Base-by-base conservation (phyloP, 169 alveolate genomes). In the Plasmodium yoelii region DNA sequence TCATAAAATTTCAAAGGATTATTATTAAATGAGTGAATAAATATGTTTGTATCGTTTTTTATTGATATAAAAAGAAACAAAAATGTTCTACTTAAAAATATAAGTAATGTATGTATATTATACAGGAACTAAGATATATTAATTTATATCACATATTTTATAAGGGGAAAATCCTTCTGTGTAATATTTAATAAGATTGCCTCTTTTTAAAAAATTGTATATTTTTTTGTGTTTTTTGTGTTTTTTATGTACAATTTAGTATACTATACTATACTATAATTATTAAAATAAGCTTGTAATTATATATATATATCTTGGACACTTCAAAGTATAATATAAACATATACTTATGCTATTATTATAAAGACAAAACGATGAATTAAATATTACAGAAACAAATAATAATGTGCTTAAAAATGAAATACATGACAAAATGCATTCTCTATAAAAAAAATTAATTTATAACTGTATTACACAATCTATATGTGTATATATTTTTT, bases 331-430 rank as follows among this genome's bases (percentile, higher is more conserved):
- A 49, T 49, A 24, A 71, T 34, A 15, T 53, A 60, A 49, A 46
- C 53, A 68, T 53, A 24, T 59, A 59, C 51, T 19, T 71, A 26
- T 59, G 47, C 19, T 57, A 18, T 56, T 73, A 26, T 57, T 57
- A 53, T 56, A 73, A 63, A 22, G 87, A 56, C 24, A 73, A 57
- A 57, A 61, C n/a, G 53, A 73, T 15, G 42, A 28, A 57, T 34
- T n/a, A 73, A 73, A 39, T 73, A 57, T 56, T 73, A 56, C 72
- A 46, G 18, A 56, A 73, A 56, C 87, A 18, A 73, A 56, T 47
- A 56, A 56, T 71, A 7, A 7, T 63, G 12, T 57, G n/a, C 12
- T 73, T 73, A 56, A 26, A 34, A 73, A 73, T 7, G 71, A 73
- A 57, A 73, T 28, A 47, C 18, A 15, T 19, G 22, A 24, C 13